These are phyloP conservation scores for Hordeum pubiflorum DNA, from an alignment of 202 grass and related monocot genomes.

Conservation along the genomic window DNA sequence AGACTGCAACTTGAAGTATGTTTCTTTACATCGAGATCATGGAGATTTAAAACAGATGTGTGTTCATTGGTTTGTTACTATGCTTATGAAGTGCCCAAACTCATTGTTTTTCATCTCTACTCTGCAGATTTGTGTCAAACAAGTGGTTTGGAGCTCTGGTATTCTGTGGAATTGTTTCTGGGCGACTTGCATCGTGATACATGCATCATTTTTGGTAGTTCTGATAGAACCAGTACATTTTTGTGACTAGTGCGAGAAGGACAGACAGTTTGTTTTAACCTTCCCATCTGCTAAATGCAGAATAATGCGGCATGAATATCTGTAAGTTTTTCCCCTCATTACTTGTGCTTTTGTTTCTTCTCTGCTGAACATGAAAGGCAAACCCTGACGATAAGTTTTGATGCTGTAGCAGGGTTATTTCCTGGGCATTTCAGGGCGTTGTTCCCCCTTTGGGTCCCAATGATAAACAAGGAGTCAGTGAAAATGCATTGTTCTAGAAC, in stretches of 20 bases:
- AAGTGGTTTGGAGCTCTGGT: conserved; percentile 90
- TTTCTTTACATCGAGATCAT: conserved; percentile 1
- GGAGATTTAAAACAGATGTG: not conserved
- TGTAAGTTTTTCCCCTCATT: not conserved
- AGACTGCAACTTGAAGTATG: conserved; percentile 84
- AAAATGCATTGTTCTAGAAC: not conserved
- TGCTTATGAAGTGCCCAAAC: not conserved
- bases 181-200: conserved; percentile 52
- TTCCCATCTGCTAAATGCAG: not conserved
- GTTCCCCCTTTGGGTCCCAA: not conserved
- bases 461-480: not conserved
- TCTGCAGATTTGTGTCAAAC: conserved; percentile 58
- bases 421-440: not conserved
- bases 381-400: not conserved
- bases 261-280: not conserved
- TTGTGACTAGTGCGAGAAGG: not conserved
- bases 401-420: not conserved
- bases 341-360: not conserved
- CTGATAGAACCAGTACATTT: not conserved
- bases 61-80: not conserved
- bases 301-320: not conserved
- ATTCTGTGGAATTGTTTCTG: conserved; percentile 61
- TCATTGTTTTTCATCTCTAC: not conserved
- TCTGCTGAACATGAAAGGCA: not conserved
- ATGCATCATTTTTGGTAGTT: not conserved